phyloP scores from a whole-genome alignment of 805 yeast genomes.

The Sugiyamaella chiloensis region DNA sequence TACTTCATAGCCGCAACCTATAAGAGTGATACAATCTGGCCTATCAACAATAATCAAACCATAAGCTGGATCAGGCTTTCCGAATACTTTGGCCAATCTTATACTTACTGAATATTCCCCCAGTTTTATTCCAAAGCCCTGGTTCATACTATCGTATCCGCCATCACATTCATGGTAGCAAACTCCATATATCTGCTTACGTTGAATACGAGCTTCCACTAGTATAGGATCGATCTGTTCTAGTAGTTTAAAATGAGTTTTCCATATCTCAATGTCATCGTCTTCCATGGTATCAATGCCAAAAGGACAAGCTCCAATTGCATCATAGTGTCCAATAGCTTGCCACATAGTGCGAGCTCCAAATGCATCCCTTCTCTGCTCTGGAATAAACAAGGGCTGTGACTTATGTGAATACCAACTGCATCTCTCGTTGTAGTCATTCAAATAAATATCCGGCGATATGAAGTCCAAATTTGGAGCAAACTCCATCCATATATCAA shows the following conservation, averaged over 20 bases:
- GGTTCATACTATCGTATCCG: neutral
- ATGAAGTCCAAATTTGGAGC: conserved; percentile 13
- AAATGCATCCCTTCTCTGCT: conserved; percentile 20
- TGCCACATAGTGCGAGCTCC: conserved; percentile 18
- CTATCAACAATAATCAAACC: conserved; percentile 17
- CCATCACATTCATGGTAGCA: conserved; percentile 14
- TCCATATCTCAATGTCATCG: conserved; percentile 13
- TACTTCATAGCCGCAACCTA: conserved; percentile 20
- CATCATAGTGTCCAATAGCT: conserved; percentile 17
- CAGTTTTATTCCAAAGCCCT: conserved; percentile 1
- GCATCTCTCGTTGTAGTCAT: conserved; percentile 18
- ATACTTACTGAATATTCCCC: conserved; percentile 10
- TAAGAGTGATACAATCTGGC: conserved; percentile 11
- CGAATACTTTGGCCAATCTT: conserved; percentile 11
- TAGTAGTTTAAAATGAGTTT: conserved; percentile 15
- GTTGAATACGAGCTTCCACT: conserved; percentile 15
- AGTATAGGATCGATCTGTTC: conserved; percentile 12
- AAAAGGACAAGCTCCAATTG: conserved; percentile 22
- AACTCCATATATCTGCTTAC: conserved; percentile 14
- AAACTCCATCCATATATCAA: conserved; percentile 16
- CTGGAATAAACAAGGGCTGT: conserved; percentile 20
- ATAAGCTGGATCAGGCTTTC: conserved; percentile 18
- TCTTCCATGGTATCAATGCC: conserved; percentile 19
- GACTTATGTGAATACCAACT: conserved; percentile 10
- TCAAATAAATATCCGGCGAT: conserved; percentile 19